Conservation (phyloP, 2,329 filamentous ascomycete species). For the Chrysosphaeria jannelii region DNA sequence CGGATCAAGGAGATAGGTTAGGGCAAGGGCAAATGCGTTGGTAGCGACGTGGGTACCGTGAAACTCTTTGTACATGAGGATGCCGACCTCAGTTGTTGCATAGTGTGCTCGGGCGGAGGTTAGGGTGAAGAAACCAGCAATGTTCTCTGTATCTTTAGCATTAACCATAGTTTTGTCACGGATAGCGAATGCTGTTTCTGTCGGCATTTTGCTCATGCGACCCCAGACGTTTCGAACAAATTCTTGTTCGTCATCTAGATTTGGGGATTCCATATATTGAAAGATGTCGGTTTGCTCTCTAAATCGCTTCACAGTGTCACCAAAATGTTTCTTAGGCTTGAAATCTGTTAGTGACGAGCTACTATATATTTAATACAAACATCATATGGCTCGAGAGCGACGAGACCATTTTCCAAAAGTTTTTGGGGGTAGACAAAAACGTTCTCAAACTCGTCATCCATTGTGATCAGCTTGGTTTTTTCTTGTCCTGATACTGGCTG, state of each 20-base stretch:
- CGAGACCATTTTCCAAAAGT: constrained; percentile 1
- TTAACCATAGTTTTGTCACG: neutral
- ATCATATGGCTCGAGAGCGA: constrained; percentile 2
- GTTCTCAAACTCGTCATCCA: no score
- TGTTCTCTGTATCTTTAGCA: neutral
- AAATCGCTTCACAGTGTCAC: constrained; percentile 1
- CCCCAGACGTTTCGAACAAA: constrained; percentile 1
- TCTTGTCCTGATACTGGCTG: no score
- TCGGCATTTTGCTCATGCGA: neutral
- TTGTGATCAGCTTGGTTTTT: no score
- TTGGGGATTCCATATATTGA: constrained; percentile 1
- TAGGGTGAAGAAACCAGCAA: constrained; percentile 1
- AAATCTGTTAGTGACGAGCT: neutral
- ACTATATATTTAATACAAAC: neutral
- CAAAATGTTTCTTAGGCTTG: constrained; percentile 1
- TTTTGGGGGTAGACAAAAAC: constrained; percentile 2
- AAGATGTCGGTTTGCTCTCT: constrained; percentile 1
- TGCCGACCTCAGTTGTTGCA: constrained; percentile 2
- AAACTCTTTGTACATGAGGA: constrained; percentile 2
- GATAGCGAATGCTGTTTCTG: constrained; percentile 1
- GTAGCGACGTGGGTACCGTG: constrained; percentile 2
- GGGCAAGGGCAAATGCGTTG: constrained; percentile 1
- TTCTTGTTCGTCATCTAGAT: constrained; percentile 1
- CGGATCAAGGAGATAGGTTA: constrained; percentile 2
- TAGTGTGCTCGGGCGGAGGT: constrained; percentile 1